Base-by-base conservation (phyloP, 306 rosid species). In the Adenanthera pavonina region DNA sequence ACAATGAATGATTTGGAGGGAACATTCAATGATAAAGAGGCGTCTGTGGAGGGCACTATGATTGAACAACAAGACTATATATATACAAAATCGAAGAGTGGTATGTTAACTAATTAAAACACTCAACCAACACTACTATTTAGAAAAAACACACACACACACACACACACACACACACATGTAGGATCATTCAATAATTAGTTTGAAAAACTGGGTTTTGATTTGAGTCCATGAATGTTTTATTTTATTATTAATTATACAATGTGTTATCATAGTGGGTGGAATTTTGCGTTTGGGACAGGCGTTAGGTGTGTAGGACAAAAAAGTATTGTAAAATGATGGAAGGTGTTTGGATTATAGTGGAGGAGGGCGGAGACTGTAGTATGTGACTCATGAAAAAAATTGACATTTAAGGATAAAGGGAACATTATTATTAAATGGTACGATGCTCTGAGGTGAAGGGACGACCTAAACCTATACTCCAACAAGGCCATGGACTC, bases 11-110 rank as follows among this genome's bases (percentile, higher is more conserved):
- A 78, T 74, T 83, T 72, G 72, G 70, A 85, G 52, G 88, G 86
- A 78, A 52, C 86, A 85, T 82, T 85, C 76, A 79, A 82, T 85
- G 72, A 78, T 86, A 61, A 46, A 79, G 82, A 71, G 56, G 7
- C 44, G 13, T 64, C 0, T 80, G 85, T 83, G 89, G 85, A 76
- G 30, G 80, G 76, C 85, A 83, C 80, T 34, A 86, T 86, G 75
- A 86, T 86, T 83, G 47, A 80, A 48, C 54, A 33, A 33, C 62
- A 82, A 78, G 85, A 81, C 52, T 80, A 2, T 46, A 11, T 46
- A 46, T 14, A 13, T 7, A 46, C 12, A 46, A 0, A 46, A 46
- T 7, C 12, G 2, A 46, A 46, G 49, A 82, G 82, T 80, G 71
- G 14, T 66, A 34, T 62, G 68, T 76, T 79, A 79, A 80, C 82